These are phyloP conservation scores for Nelumbo lutea DNA, from an alignment of 164 flowering plant genomes.

Conservation along the genomic window DNA sequence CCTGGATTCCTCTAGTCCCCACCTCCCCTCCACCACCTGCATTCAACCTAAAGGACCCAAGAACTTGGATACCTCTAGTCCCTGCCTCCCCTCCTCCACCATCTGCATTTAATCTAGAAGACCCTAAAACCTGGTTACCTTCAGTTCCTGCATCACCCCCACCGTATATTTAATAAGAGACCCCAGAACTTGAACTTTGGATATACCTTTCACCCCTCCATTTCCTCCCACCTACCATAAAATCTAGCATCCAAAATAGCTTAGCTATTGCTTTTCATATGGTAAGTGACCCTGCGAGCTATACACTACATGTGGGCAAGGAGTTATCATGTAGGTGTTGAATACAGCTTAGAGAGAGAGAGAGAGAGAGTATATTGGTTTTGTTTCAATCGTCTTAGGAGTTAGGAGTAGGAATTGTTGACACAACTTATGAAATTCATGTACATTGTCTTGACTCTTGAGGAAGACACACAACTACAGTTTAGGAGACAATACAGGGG, in stretches of 20 bases:
- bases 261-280: not conserved
- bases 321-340: constrained; percentile 5
- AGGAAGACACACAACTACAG: too few species aligned
- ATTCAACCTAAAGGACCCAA: constrained; percentile 31
- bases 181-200: constrained; percentile 22
- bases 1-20: constrained; percentile 15
- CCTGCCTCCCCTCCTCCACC: constrained; percentile 22
- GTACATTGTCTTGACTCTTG: too few species aligned
- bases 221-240: constrained; percentile 17
- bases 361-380: not conserved
- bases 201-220: constrained; percentile 24
- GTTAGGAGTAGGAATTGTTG: too few species aligned
- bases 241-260: constrained; percentile 21
- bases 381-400: too few species aligned
- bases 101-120: constrained; percentile 23
- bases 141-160: constrained; percentile 8
- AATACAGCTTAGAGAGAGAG: not conserved
- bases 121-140: constrained; percentile 31
- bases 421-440: too few species aligned
- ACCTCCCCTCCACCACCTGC: constrained; percentile 22
- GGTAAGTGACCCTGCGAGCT: not conserved
- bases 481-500: too few species aligned
- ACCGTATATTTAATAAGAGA: constrained; percentile 25
- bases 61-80: constrained; percentile 20
- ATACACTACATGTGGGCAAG: not conserved